Conservation (phyloP, 2,329 filamentous ascomycete genomes). For the Aspergillus floridensis region DNA sequence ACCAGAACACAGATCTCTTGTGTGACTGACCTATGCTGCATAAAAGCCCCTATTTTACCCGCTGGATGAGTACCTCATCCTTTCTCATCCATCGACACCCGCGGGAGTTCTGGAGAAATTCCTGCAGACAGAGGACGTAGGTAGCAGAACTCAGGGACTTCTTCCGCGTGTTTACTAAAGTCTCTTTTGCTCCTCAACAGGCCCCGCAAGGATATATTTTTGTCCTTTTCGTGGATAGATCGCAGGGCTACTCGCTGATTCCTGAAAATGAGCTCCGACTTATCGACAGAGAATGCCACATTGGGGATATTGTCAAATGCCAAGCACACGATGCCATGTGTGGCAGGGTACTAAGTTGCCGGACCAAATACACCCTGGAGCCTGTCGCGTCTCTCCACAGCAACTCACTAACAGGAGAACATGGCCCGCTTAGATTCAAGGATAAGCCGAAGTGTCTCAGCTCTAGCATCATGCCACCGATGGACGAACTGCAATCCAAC, state of each 20-base stretch:
- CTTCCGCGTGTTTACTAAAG: slow-evolving; percentile 2
- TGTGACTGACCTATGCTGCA: neutral
- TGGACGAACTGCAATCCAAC: slow-evolving; percentile 4
- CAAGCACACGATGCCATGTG: slow-evolving; percentile 49
- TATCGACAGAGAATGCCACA: slow-evolving; percentile 53
- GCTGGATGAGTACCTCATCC: slow-evolving; percentile 34
- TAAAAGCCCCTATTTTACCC: slow-evolving; percentile 5
- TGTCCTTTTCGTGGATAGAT: slow-evolving; percentile 40
- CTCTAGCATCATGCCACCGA: neutral
- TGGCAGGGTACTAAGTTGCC: slow-evolving; percentile 54
- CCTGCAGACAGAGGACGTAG: slow-evolving; percentile 21
- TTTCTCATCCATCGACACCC: slow-evolving; percentile 29
- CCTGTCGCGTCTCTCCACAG: slow-evolving; percentile 25
- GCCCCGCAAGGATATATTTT: slow-evolving; percentile 54
- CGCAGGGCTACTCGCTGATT: slow-evolving; percentile 43
- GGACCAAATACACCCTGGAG: slow-evolving; percentile 46
- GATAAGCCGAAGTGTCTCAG: slow-evolving; percentile 10
- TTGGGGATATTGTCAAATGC: slow-evolving; percentile 57
- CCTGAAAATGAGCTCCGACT: slow-evolving; percentile 48
- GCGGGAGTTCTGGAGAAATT: slow-evolving; percentile 28
- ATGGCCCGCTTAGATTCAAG: slow-evolving; percentile 21
- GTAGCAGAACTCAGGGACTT: neutral
- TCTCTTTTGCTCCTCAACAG: slow-evolving; percentile 10
- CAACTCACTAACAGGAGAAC: slow-evolving; percentile 24
- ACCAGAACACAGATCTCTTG: neutral